Conservation (phyloP, 2,329 filamentous ascomycete species). For the Diplodia scrobiculata region DNA sequence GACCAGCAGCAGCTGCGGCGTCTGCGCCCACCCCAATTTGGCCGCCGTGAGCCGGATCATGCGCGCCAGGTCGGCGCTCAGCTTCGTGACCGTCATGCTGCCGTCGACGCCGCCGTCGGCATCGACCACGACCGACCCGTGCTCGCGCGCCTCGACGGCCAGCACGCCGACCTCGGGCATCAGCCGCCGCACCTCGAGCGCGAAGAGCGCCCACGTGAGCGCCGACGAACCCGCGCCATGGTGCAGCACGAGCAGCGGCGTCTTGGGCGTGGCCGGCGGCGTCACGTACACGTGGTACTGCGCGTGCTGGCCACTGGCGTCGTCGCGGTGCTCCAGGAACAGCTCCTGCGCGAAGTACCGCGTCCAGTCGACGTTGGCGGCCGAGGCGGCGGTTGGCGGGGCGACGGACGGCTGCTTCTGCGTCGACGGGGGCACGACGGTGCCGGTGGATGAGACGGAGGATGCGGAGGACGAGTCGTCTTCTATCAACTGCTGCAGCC, state of each 20-base stretch:
- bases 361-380: constrained; percentile 77
- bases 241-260: constrained; percentile 87
- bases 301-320: constrained; percentile 49
- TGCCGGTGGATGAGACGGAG: constrained; percentile 89
- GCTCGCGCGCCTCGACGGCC: constrained; percentile 81
- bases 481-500: constrained; percentile 28
- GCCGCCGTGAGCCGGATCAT: constrained; percentile 68
- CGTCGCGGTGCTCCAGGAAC: constrained; percentile 60
- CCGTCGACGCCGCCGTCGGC: constrained; percentile 46
- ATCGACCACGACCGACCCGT: constrained; percentile 66
- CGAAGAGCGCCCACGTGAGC: constrained; percentile 83
- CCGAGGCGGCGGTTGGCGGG: constrained; percentile 55
- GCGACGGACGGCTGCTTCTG: constrained; percentile 61
- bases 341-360: constrained; percentile 89
- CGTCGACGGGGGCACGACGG: constrained; percentile 77
- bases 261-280: constrained; percentile 66
- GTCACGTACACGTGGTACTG: constrained; percentile 86
- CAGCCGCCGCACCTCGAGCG: constrained; percentile 72
- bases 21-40: constrained; percentile 69
- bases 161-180: constrained; percentile 81
- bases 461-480: constrained; percentile 60
- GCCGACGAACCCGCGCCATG: constrained; percentile 94
- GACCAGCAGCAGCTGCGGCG: constrained; percentile 78
- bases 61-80: constrained; percentile 71
- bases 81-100: constrained; percentile 71